Base-by-base conservation (phyloP, 2,329 filamentous ascomycete genomes). In the Trichoderma endophyticum region DNA sequence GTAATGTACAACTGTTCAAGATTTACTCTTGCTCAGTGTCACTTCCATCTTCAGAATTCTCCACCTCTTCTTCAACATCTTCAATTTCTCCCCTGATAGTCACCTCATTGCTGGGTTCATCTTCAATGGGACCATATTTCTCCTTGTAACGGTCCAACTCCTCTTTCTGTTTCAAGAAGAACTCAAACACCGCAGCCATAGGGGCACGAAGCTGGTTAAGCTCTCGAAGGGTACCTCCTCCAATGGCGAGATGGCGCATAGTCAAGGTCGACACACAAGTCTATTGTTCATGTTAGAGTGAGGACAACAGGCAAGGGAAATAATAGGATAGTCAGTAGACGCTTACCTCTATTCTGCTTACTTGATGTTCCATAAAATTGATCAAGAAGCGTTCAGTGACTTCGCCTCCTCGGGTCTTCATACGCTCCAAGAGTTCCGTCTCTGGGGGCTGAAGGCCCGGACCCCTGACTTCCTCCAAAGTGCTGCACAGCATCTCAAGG, bases 281-380 rank as follows among this genome's bases (percentile, higher is more conserved):
- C 94, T 97, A 60, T 75, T 69, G 11, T 18, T 34, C 36, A 32
- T 15, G 32, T 71, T 56, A 71, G 36, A 28, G 24, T 7, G 1
- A 28, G 7, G n/a, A 14, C 9, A 24, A 59, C n/a, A 60, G 30
- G 63, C 15, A 18, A 34, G 9, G 26, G 12, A 3, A 1, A 4
- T 0, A n/a, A 18, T 24, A 3, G 4, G 3, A 11, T 9, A 32
- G 15, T 39, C 7, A 21, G 9, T 24, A 12, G 5, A 12, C 2
- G 83, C 91, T 82, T 85, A 97, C 94, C 90, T 99, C 96, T 80
- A 99, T 97, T 78, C 96, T 90, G 80, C 93, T 95, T 76, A 99
- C 92, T 86, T 98, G 94, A 80, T 98, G 95, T 80, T 97, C 95
- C 81, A 98, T 88, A 78, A 99, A 94, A 78, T 93, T 94, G 71